phyloP scores from a whole-genome alignment of 192 early-diverging fungal species.

The Obelidium mucronatum region DNA sequence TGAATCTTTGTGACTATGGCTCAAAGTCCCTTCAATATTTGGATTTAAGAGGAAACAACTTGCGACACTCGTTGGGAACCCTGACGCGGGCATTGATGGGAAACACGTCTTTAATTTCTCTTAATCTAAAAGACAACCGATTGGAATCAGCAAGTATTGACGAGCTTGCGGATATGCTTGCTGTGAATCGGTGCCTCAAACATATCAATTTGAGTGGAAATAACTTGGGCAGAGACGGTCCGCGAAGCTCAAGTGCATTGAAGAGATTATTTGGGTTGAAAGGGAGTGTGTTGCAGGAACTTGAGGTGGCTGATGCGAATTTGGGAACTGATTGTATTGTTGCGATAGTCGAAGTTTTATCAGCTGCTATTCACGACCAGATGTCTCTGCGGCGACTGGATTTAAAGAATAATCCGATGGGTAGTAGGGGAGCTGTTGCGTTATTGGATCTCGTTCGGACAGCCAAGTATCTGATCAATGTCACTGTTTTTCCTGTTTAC shows the following conservation, averaged over 20 bases:
- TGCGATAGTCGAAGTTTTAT: not conserved
- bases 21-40: not conserved
- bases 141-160: not conserved
- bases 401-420: not conserved
- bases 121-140: not conserved
- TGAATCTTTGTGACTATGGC: too few relatives aligned
- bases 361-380: too few relatives aligned
- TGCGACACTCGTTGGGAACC: not conserved
- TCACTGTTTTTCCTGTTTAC: not conserved
- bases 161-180: not conserved
- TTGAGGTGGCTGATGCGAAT: not conserved
- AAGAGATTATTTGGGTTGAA: too few relatives aligned
- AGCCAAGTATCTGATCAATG: not conserved
- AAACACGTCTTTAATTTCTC: not conserved
- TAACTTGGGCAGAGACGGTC: not conserved
- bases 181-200: not conserved
- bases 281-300: slow-evolving; percentile 4
- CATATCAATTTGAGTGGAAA: not conserved
- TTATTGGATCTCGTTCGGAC: not conserved
- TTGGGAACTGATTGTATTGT: not conserved
- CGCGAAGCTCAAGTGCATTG: too few relatives aligned
- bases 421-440: not conserved
- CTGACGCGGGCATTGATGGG: not conserved
- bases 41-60: not conserved
- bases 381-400: not conserved